Percentiles rank a stretch among this genome's conserved stretches.
These are phyloP conservation scores for Wickerhamiella bombiphila DNA, from an alignment of 805 yeast species.

Conservation along the genomic window DNA sequence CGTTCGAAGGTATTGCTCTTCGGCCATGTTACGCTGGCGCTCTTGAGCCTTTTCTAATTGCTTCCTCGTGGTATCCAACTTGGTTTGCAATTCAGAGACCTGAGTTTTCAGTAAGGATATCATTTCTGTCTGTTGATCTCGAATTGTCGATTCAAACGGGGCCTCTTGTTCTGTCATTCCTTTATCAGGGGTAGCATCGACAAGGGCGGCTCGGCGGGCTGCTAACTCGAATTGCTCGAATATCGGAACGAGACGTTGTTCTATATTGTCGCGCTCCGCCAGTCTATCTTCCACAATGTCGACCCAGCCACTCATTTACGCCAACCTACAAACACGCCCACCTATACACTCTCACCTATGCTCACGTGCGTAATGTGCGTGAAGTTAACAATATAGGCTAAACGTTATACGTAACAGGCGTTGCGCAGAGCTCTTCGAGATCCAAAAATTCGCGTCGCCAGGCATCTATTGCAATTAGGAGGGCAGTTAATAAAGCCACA, in stretches of 20 bases:
- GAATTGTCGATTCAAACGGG: not conserved
- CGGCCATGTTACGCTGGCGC: conserved; percentile 13
- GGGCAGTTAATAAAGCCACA: no score
- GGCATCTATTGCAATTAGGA: no score
- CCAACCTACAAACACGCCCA: no score
- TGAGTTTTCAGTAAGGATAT: conserved; percentile 16
- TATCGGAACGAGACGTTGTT: conserved; percentile 7
- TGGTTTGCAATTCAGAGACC: conserved; percentile 19
- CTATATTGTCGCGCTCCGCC: conserved; percentile 6
- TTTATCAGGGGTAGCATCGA: not conserved
- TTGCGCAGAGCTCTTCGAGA: no score
- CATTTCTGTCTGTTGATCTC: conserved; percentile 3
- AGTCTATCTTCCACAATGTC: no score
- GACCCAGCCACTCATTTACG: no score
- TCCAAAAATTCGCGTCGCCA: no score
- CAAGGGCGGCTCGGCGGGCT: conserved; percentile 13
- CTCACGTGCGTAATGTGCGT: no score
- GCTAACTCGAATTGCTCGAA: conserved; percentile 17
- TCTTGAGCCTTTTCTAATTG: conserved; percentile 18
- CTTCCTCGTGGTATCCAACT: conserved; percentile 17
- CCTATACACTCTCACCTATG: no score
- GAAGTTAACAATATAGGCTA: no score
- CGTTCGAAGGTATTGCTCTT: conserved; percentile 29
- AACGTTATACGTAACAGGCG: no score
- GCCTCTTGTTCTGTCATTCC: no score